Conservation (phyloP, 257 asterid species). For the Asclepias syriaca region DNA sequence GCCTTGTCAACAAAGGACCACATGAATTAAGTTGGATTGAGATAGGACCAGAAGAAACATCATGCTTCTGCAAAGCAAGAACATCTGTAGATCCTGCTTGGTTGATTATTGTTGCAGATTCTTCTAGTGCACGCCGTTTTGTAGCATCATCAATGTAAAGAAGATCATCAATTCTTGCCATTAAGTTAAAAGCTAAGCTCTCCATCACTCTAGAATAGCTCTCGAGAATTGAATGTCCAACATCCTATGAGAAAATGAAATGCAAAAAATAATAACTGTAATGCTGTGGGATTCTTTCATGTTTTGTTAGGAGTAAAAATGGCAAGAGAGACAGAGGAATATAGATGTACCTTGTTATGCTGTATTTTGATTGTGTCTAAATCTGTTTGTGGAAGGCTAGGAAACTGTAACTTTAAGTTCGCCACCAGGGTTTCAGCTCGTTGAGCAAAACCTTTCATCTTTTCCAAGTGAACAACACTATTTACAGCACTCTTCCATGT, state of each 20-base stretch:
- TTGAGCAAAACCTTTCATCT: constrained; percentile 52
- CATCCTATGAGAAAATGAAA: constrained; percentile 46
- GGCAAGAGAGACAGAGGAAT: neutral
- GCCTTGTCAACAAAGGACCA: constrained; percentile 33
- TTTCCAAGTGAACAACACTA: constrained; percentile 50
- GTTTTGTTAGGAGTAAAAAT: neutral
- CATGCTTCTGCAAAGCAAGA: constrained; percentile 35
- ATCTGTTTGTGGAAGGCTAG: constrained; percentile 81
- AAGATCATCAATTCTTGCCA: constrained; percentile 85
- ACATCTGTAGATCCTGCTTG: constrained; percentile 30
- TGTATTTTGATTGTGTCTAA: constrained; percentile 81
- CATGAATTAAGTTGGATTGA: constrained; percentile 36
- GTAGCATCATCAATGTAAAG: constrained; percentile 79
- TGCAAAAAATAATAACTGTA: no score
- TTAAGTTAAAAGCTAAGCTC: constrained; percentile 73
- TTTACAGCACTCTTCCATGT: constrained; percentile 67
- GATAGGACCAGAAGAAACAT: constrained; percentile 34
- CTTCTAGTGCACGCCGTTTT: constrained; percentile 55
- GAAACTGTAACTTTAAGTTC: constrained; percentile 66
- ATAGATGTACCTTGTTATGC: constrained; percentile 60
- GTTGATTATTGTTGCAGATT: constrained; percentile 27
- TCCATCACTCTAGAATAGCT: constrained; percentile 93
- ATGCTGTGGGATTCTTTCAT: neutral
- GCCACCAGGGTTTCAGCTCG: constrained; percentile 69
- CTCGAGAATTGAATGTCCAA: constrained; percentile 94